Evolutionary conservation across 176 grass and related monocot genomes (phyloP), one percentile per base, ranked within the genome.

Genomic region (Avena atlantica): DNA sequence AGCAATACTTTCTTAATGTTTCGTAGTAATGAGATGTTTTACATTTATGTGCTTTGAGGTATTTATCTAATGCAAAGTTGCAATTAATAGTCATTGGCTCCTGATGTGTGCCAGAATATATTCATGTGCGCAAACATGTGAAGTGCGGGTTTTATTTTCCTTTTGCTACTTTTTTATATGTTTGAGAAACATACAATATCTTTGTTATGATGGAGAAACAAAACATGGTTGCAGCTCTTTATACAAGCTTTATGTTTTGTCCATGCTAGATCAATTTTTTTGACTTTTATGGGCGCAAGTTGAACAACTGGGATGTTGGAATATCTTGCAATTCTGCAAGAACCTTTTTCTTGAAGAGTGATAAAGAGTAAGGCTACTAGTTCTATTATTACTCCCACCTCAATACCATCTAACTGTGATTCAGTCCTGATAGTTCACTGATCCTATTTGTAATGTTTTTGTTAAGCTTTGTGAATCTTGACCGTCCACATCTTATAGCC

Each of bases 251-350:
- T 27, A 56, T 78, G 19, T 78, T 50, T 78, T 71, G 59, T 84
- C 63, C 15, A 47, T 91, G 78, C 15, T 87, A 99, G 97, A 85
- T 94, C 36, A 91, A 76, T 23, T 99, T 99, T 89, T 99, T 99
- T 90, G 92, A 99, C 56, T 94, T 99, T 81, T 99, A 90, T 80
- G 97, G 97, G 4, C 91, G 97, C 71, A 99, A 93, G 88, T 75
- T 99, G 62, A 99, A 99, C 84, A 88, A 90, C 92, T 86, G 55
- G 57, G 89, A 99, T 62, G 73, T 99, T 8, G 97, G 97, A 27
- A 87, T 99, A 83, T 94, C 97, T 27, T 99, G 97, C 92, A 97
- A 94, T 69, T 89, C 97, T 29, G 58, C 79, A 69, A 91, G 59
- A 23, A 89, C 71, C 11, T 93, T 99, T 80, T 99, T 96, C 87